Evolutionary conservation across 2,329 filamentous ascomycete species (phyloP).

Genomic region (Aspergillus sp.): DNA sequence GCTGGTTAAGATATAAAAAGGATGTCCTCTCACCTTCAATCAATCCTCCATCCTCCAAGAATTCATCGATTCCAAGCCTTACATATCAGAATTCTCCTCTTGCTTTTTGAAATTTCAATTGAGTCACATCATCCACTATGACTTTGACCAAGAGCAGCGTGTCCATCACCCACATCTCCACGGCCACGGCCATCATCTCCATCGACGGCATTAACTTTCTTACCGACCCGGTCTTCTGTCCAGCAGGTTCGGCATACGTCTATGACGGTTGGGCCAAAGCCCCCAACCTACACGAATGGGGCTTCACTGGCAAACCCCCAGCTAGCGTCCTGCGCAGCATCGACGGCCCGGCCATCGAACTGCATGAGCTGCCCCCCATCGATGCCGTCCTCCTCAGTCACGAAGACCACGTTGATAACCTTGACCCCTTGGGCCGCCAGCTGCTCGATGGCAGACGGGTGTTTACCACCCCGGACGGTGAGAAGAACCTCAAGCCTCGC

Average conservation of each 20-base stretch:
- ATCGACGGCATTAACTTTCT: background rate
- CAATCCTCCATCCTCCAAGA: too few relatives aligned
- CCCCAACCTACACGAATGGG: background rate
- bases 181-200: background rate
- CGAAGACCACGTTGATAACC: constrained; percentile 44
- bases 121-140: too few relatives aligned
- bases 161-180: background rate
- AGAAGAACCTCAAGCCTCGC: constrained; percentile 34
- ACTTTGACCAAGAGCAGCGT: too few relatives aligned
- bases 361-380: constrained; percentile 37
- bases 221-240: background rate
- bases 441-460: constrained; percentile 41
- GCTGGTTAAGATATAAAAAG: too few relatives aligned
- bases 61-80: too few relatives aligned
- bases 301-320: constrained; percentile 17
- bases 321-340: too few relatives aligned
- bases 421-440: constrained; percentile 39
- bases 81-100: too few relatives aligned
- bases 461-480: constrained; percentile 39
- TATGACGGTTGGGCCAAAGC: too few relatives aligned
- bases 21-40: too few relatives aligned
- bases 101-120: too few relatives aligned
- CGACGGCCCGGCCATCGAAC: constrained; percentile 22
- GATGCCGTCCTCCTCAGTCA: constrained; percentile 43
- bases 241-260: too few relatives aligned